Evolutionary conservation across 73 alveolate species (phyloP).

Genomic region (Symbiodinium natans): DNA sequence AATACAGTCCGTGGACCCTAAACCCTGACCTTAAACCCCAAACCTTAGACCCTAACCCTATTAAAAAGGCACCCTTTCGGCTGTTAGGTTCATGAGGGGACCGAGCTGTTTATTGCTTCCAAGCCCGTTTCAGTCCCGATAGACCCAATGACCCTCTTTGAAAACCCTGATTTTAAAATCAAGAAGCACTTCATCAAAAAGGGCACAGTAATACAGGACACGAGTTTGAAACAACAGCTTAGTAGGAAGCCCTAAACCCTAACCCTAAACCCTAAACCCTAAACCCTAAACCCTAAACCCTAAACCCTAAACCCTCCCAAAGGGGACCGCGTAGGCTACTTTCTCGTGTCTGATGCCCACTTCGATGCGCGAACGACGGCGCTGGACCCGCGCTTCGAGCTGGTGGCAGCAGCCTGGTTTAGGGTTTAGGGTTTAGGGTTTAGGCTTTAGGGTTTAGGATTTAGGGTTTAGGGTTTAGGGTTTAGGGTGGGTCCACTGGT

Average conservation of each 20-base stretch:
- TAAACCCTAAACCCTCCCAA: not conserved
- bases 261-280: not conserved
- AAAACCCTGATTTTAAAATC: too few relatives aligned
- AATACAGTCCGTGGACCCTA: not conserved
- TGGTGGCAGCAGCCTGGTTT: slow-evolving; percentile 26
- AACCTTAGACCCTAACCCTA: not conserved
- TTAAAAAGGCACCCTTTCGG: not conserved
- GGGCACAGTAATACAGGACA: too few relatives aligned
- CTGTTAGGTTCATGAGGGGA: not conserved
- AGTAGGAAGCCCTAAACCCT: not conserved
- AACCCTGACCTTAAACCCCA: not conserved
- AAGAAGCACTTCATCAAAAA: not conserved
- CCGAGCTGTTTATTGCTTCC: not conserved
- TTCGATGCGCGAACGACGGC: slow-evolving; percentile 79
- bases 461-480: too few relatives aligned
- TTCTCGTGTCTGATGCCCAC: slow-evolving; percentile 70
- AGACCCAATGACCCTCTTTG: too few relatives aligned
- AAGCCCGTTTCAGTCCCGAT: too few relatives aligned
- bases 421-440: too few relatives aligned
- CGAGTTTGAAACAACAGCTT: too few relatives aligned
- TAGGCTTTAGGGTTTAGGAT: not conserved
- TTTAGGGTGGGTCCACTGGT: too few relatives aligned
- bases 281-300: not conserved
- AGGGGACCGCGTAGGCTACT: not conserved
- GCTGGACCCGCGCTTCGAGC: slow-evolving; percentile 41